Conservation (phyloP, 208 protist species). For the Leishmania major region DNA sequence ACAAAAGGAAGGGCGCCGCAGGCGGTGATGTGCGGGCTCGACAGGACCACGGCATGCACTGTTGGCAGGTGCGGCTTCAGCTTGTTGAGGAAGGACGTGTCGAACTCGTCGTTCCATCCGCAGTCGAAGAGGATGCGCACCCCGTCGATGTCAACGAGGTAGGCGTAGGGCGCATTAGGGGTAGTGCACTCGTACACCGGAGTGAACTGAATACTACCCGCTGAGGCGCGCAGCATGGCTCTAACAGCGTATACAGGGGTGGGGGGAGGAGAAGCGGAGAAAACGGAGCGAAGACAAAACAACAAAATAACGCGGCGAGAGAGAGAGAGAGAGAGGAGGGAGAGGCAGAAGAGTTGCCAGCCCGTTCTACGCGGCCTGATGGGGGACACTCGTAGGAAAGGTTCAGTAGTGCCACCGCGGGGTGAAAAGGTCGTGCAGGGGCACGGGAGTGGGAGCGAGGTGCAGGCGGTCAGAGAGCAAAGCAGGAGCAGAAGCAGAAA, state of each 20-base stretch:
- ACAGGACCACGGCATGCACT: conserved; percentile 82
- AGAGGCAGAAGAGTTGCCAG: not conserved
- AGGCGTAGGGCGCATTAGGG: conserved; percentile 55
- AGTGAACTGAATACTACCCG: conserved; percentile 38
- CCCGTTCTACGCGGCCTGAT: not conserved
- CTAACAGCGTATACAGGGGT: not conserved
- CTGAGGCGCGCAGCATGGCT: conserved; percentile 51
- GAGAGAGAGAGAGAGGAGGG: not conserved
- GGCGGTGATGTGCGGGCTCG: conserved; percentile 68
- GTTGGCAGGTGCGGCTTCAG: conserved; percentile 51
- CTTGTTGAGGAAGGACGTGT: conserved; percentile 46
- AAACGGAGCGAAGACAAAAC: not conserved
- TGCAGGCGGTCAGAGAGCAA: not conserved
- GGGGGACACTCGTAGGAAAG: not conserved
- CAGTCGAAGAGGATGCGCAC: conserved; percentile 86
- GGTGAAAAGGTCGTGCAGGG: not conserved
- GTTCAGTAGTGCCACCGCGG: not conserved
- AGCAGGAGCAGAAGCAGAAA: not conserved
- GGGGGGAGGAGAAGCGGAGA: not conserved
- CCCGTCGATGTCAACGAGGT: conserved; percentile 85
- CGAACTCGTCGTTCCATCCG: conserved; percentile 80
- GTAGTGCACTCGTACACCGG: conserved; percentile 45
- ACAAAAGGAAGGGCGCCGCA: conserved; percentile 90
- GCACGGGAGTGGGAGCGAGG: not conserved
- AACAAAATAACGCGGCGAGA: not conserved